Percentiles rank a stretch among this genome's conserved stretches.
These are phyloP conservation scores for Tilletia horrida DNA, from an alignment of 1,284 basidiomycete genomes.

Conservation along the genomic window DNA sequence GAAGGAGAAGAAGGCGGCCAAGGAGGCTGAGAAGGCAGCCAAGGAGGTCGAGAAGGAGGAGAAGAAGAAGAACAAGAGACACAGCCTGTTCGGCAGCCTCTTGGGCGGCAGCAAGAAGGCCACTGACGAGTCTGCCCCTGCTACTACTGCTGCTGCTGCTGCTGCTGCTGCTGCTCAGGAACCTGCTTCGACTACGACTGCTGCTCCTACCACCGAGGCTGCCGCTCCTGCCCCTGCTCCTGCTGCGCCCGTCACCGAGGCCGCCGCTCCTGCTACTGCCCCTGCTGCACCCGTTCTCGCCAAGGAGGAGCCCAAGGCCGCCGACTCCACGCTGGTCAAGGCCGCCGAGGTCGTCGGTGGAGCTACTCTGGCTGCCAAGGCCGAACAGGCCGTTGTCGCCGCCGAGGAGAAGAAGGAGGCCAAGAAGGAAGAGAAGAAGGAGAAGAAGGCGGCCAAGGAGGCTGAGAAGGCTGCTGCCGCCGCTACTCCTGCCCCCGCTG, in stretches of 20 bases:
- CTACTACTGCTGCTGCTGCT: background rate
- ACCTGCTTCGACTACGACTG: background rate
- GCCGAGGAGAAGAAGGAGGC: background rate
- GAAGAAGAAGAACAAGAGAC: background rate
- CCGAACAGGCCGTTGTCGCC: background rate
- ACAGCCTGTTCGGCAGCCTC: background rate
- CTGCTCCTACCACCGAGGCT: background rate
- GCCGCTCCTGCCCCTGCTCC: background rate
- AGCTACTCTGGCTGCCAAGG: constrained; percentile 1
- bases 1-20: background rate
- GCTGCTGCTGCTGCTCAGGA: background rate
- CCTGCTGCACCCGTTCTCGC: background rate
- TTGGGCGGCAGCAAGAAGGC: no score
- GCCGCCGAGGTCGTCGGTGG: constrained; percentile 11
- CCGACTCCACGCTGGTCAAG: background rate
- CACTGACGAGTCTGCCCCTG: background rate
- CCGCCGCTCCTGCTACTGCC: background rate
- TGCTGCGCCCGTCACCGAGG: background rate
- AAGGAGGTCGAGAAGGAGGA: background rate
- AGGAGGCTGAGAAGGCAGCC: background rate
- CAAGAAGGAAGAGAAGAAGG: no score
- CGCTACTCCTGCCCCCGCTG: background rate
- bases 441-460: background rate
- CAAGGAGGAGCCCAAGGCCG: background rate
- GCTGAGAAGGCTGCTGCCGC: background rate